Conservation (phyloP, 805 yeast species). For the Ogataea paradorogensis region DNA sequence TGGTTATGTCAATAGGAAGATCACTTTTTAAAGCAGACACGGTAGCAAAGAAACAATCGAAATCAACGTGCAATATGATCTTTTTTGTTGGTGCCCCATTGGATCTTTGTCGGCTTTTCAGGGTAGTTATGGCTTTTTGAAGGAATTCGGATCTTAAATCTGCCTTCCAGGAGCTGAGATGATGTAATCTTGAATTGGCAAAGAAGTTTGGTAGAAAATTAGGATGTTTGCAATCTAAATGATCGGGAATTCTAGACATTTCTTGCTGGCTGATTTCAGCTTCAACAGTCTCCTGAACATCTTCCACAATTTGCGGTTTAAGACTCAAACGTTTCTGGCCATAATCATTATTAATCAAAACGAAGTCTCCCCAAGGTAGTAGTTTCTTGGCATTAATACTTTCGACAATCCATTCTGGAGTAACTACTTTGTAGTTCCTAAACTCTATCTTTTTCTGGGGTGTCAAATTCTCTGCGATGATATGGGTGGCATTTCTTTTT, state of each 20-base stretch:
- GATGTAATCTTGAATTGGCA: conserved; percentile 81
- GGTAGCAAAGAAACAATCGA: conserved; percentile 91
- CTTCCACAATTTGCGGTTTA: background rate
- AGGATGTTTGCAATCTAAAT: conserved; percentile 69
- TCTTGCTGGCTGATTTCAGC: conserved; percentile 5
- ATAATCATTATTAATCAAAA: conserved; percentile 48
- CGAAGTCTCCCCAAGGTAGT: conserved; percentile 70
- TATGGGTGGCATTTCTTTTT: conserved; percentile 78
- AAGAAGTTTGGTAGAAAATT: conserved; percentile 70
- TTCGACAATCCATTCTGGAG: conserved; percentile 78
- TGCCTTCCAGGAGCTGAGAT: conserved; percentile 82
- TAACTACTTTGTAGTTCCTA: conserved; percentile 68
- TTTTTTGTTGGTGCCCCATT: background rate
- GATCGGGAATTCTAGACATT: conserved; percentile 9
- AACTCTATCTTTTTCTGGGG: conserved; percentile 70
- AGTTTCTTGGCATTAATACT: conserved; percentile 47
- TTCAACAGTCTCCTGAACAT: background rate
- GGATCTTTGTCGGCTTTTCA: conserved; percentile 8
- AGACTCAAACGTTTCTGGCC: conserved; percentile 49
- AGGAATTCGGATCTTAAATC: conserved; percentile 64
- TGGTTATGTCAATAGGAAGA: conserved; percentile 50
- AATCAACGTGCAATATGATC: conserved; percentile 76
- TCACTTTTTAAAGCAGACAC: conserved; percentile 59
- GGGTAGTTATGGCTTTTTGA: conserved; percentile 38
- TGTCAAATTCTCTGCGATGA: conserved; percentile 75